Percentiles rank a stretch among this genome's conserved stretches.
Conservation (phyloP, 495 filamentous ascomycete species). For the Penicillium coprophilum region DNA sequence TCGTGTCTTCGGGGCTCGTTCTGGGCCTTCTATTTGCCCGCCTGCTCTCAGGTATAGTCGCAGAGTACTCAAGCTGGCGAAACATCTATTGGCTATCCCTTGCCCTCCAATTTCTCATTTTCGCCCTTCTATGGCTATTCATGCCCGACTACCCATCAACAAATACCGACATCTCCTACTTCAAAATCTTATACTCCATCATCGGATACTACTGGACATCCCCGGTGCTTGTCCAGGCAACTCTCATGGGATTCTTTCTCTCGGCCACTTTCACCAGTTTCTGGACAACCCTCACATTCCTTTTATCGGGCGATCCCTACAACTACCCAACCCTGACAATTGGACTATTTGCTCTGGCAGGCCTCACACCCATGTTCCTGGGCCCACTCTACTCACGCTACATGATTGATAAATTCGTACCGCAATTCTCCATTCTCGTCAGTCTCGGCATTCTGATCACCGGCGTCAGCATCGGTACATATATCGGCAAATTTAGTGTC, state of each 20-base stretch:
- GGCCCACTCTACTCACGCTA: slow-evolving; percentile 67
- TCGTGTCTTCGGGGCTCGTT: slow-evolving; percentile 76
- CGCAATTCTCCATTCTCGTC: slow-evolving; percentile 63
- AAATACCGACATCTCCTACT: slow-evolving; percentile 61
- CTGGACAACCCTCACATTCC: slow-evolving; percentile 85
- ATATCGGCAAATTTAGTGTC: slow-evolving; percentile 61
- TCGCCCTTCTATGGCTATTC: slow-evolving; percentile 63
- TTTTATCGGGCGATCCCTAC: slow-evolving; percentile 68
- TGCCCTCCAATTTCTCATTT: slow-evolving; percentile 69
- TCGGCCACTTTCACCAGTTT: slow-evolving; percentile 63
- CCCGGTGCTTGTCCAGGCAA: slow-evolving; percentile 68
- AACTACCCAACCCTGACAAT: slow-evolving; percentile 64
- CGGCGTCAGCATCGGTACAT: slow-evolving; percentile 70
- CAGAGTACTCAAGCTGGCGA: slow-evolving; percentile 70
- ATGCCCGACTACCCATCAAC: slow-evolving; percentile 81
- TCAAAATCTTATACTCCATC: slow-evolving; percentile 65
- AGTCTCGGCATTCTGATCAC: slow-evolving; percentile 56
- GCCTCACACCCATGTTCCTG: slow-evolving; percentile 63
- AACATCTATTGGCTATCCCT: slow-evolving; percentile 80
- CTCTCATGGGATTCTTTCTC: slow-evolving; percentile 56
- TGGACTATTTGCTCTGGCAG: slow-evolving; percentile 77
- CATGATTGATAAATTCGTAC: slow-evolving; percentile 67
- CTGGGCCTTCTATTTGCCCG: slow-evolving; percentile 77
- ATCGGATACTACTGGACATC: slow-evolving; percentile 57
- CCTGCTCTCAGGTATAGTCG: slow-evolving; percentile 71